Conservation (phyloP, 2,329 filamentous ascomycete species). For the Tolypocladium inflatum region DNA sequence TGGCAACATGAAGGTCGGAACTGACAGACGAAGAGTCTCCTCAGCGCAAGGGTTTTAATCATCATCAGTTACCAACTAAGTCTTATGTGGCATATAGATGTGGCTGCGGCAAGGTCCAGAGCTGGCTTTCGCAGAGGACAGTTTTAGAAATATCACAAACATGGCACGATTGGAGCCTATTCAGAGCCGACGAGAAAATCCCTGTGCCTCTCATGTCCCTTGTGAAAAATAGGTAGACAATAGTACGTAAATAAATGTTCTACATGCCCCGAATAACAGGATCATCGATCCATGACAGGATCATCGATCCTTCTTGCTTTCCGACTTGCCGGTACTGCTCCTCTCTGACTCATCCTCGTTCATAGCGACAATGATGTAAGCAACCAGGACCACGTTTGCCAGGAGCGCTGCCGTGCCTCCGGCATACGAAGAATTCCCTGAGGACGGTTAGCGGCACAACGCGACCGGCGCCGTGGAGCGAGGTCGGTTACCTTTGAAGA, state of each 20-base stretch:
- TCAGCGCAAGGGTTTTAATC: constrained; percentile 6
- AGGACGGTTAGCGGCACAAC: constrained; percentile 4
- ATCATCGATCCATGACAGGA: no score
- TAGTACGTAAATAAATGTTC: background rate
- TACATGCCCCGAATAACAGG: background rate
- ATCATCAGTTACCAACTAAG: constrained; percentile 11
- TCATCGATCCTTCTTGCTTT: constrained; percentile 41
- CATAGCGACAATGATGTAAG: constrained; percentile 89
- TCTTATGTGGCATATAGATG: constrained; percentile 11
- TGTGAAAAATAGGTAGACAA: accelerated
- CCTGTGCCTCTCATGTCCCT: background rate
- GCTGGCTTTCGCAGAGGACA: constrained; percentile 1
- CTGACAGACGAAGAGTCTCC: background rate
- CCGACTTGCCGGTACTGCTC: constrained; percentile 29
- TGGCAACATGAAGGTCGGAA: background rate
- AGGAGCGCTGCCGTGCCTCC: constrained; percentile 78
- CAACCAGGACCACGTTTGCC: constrained; percentile 83
- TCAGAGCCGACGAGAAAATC: background rate
- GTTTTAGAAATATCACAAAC: constrained; percentile 8
- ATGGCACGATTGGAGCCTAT: background rate
- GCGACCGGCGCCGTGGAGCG: background rate
- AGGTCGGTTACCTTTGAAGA: constrained; percentile 61
- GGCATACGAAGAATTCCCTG: constrained; percentile 82
- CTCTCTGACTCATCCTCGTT: constrained; percentile 61
- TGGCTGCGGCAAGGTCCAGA: constrained; percentile 2